phyloP scores from a whole-genome alignment of 1,139 yeast genomes.

The Taphrina wiesneri region DNA sequence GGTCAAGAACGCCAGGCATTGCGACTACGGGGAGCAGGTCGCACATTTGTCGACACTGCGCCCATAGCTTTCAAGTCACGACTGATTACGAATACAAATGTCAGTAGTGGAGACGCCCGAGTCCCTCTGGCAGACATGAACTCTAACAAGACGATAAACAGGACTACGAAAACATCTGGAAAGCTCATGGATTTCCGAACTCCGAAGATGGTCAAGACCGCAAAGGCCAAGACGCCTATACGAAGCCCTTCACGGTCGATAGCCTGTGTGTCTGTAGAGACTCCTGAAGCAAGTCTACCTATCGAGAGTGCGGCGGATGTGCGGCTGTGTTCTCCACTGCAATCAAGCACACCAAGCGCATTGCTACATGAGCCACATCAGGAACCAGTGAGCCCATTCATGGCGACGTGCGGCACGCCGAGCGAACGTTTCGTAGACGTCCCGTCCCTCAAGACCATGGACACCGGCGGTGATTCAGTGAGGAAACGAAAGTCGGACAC shows the following conservation, averaged over 20 bases:
- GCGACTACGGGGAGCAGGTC: conserved; percentile 26
- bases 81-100: not conserved
- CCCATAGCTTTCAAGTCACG: conserved; percentile 7
- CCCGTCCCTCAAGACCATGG: not conserved
- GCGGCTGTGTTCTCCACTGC: not conserved
- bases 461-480: not conserved
- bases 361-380: not conserved
- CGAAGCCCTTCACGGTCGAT: not conserved
- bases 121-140: not conserved
- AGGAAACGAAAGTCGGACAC: not conserved
- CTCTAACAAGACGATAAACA: not conserved
- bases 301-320: not conserved
- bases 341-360: not conserved
- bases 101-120: not conserved
- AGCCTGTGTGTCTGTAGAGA: not conserved
- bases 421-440: not conserved
- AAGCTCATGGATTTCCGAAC: conserved; percentile 19
- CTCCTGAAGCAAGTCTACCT: not conserved
- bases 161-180: not conserved
- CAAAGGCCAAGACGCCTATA: not conserved
- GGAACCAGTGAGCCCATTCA: not conserved
- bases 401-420: not conserved
- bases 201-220: not conserved
- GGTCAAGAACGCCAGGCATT: conserved; percentile 15
- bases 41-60: not conserved